Evolutionary conservation across 1,139 yeast species (phyloP), one percentile per base, ranked within the genome.

Genomic region (Lodderomyces oxycetoniae): DNA sequence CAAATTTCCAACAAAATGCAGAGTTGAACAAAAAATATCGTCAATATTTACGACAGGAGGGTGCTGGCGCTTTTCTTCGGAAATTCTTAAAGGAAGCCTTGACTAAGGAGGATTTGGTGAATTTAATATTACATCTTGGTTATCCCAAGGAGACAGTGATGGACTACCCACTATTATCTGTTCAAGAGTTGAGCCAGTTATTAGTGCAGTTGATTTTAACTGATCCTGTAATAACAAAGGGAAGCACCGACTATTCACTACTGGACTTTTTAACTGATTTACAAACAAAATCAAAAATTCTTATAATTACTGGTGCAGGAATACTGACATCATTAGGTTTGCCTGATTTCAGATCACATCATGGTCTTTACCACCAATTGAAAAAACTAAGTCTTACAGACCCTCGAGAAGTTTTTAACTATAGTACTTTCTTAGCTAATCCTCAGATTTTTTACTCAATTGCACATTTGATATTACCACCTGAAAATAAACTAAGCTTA

Each of bases 351-450:
- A 67, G 97, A 45, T 79, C 94, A 13, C 96, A 97, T 1, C 74
- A 79, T 33, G 98, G 98, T 0, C 67, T 89, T 6, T 89, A 89
- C 50, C 77, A 89, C 43, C 89, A 91, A 52, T 63, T 91, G 37
- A 74, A 84, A 28, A 71, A 77, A 42, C 63, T 89, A 26, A 69
- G 85, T 28, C 63, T 89, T 31, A 97, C 97, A 4, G 88, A 76
- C 51, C 93, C 97, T 0, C 97, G 91, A 55, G 96, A 96, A 0
- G 96, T 91, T 1, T 91, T 89, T 55, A 97, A 88, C 52, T 81
- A 89, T 21, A 88, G 79, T 21, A 89, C 77, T 55, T 86, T 87
- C 54, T 61, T 70, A 33, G 67, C 79, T 37, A 71, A 74, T 34
- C 97, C 97, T 0, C 67, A 74, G 43, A 93, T 96, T 0, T 89